Percentiles rank a stretch among this genome's conserved stretches.
Evolutionary conservation across 495 filamentous ascomycete species (phyloP).

Genomic region (Letharia columbiana): DNA sequence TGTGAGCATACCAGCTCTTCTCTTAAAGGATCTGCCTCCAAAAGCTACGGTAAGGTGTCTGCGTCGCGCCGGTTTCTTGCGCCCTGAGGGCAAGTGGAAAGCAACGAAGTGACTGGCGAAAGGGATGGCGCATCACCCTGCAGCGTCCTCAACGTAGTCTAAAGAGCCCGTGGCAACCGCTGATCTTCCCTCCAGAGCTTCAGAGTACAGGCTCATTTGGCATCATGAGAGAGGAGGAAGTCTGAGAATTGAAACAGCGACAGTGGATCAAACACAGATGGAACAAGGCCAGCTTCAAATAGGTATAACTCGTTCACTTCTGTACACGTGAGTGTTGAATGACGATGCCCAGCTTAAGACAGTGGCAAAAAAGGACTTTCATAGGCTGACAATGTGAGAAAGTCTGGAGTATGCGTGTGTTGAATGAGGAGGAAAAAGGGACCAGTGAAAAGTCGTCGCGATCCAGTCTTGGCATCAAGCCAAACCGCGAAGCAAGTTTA

Average conservation of each 20-base stretch:
- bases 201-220: neutral
- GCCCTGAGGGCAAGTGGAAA: neutral
- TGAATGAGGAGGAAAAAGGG: neutral
- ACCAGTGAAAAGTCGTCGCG: constrained; percentile 10
- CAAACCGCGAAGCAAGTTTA: constrained; percentile 11
- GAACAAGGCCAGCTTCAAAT: neutral
- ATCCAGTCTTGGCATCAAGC: constrained; percentile 8
- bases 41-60: neutral
- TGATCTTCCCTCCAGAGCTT: neutral
- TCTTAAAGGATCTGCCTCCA: too few relatives aligned
- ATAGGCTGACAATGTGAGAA: constrained; percentile 1
- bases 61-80: neutral
- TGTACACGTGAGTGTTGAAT: neutral
- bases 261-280: neutral
- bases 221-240: neutral
- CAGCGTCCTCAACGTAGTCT: neutral
- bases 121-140: neutral
- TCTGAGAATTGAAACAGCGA: neutral
- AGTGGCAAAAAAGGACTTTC: neutral
- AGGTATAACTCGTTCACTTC: neutral
- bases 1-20: too few relatives aligned
- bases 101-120: neutral
- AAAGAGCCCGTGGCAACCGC: neutral
- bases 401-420: neutral
- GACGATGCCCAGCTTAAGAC: neutral